These are phyloP conservation scores for Phytopythium boreale DNA, from an alignment of 352 stramenopile genomes.

Conservation along the genomic window DNA sequence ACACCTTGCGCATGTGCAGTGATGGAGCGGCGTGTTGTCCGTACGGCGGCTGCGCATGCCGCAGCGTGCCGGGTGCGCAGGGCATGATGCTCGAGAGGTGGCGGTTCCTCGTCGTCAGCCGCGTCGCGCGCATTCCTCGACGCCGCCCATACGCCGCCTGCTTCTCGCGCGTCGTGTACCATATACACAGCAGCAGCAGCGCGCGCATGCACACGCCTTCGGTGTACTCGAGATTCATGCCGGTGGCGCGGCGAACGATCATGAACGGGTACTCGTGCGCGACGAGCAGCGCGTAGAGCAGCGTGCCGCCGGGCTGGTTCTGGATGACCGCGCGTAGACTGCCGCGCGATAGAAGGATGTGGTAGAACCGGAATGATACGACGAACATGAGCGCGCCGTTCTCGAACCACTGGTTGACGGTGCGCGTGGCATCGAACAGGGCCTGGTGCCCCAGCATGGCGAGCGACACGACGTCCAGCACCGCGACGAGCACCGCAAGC, in stretches of 20 bases:
- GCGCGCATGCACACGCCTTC: constrained; percentile 16
- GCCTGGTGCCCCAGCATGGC: neutral
- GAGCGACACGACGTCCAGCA: constrained; percentile 8
- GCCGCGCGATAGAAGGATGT: constrained; percentile 17
- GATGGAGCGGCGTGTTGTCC: neutral
- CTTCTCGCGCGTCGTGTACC: constrained; percentile 17
- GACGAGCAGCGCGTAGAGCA: constrained; percentile 23
- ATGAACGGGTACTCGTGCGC: constrained; percentile 30
- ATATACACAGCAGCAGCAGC: constrained; percentile 18
- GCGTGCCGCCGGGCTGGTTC: constrained; percentile 19
- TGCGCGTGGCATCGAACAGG: neutral
- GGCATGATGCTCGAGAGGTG: constrained; percentile 13
- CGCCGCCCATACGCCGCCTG: constrained; percentile 4
- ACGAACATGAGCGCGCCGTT: constrained; percentile 23
- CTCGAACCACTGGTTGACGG: constrained; percentile 10
- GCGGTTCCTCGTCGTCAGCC: constrained; percentile 10
- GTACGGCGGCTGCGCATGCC: neutral
- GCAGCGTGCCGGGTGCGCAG: neutral
- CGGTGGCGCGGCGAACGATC: neutral
- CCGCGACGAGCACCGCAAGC: neutral
- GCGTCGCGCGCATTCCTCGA: constrained; percentile 2
- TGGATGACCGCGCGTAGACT: constrained; percentile 11
- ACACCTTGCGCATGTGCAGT: constrained; percentile 2
- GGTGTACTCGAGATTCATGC: constrained; percentile 1
- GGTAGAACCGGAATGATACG: constrained; percentile 27